A percentile compares a stretch with the other conserved stretches of the same genome.
These are phyloP conservation scores for Aspergillus tubingensis DNA, from an alignment of 2,329 filamentous ascomycete genomes.

Conservation along the genomic window DNA sequence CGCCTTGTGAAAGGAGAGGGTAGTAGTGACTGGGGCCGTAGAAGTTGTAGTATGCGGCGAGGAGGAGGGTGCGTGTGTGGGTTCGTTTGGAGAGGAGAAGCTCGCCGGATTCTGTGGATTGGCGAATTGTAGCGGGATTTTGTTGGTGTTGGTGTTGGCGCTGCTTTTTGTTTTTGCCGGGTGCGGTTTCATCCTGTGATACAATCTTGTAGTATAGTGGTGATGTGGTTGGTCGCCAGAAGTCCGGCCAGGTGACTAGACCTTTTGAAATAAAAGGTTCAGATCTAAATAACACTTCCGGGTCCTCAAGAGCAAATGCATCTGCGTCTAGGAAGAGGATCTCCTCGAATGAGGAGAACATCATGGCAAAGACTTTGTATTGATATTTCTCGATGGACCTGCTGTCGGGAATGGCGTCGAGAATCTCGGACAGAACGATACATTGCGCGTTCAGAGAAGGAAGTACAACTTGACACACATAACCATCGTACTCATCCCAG, in stretches of 20 bases:
- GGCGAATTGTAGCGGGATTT: constrained; percentile 33
- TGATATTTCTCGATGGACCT: constrained; percentile 48
- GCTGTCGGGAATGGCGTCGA: not conserved
- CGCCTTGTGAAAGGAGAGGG: constrained; percentile 33
- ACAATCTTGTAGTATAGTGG: constrained; percentile 45
- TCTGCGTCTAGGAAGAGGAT: constrained; percentile 60
- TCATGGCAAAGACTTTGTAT: constrained; percentile 56
- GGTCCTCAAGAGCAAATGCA: constrained; percentile 50
- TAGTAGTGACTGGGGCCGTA: constrained; percentile 32
- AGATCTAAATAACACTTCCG: constrained; percentile 46
- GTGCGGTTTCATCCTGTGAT: constrained; percentile 34
- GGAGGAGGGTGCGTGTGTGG: constrained; percentile 32
- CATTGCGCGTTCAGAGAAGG: constrained; percentile 40
- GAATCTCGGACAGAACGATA: constrained; percentile 40
- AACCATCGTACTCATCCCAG: constrained; percentile 35
- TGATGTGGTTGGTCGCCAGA: constrained; percentile 42
- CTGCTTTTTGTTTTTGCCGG: not conserved
- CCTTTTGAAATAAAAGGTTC: constrained; percentile 54
- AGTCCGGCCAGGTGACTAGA: constrained; percentile 61
- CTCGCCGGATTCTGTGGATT: constrained; percentile 36
- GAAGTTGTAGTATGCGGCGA: constrained; percentile 40
- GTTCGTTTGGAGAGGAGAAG: constrained; percentile 38
- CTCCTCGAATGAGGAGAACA: constrained; percentile 59
- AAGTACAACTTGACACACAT: constrained; percentile 40
- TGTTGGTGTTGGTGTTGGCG: constrained; percentile 14